Percentiles rank a stretch among this genome's conserved stretches.
Evolutionary conservation across 164 flowering plant species (phyloP).

Genomic region (Cinnamomum micranthum): DNA sequence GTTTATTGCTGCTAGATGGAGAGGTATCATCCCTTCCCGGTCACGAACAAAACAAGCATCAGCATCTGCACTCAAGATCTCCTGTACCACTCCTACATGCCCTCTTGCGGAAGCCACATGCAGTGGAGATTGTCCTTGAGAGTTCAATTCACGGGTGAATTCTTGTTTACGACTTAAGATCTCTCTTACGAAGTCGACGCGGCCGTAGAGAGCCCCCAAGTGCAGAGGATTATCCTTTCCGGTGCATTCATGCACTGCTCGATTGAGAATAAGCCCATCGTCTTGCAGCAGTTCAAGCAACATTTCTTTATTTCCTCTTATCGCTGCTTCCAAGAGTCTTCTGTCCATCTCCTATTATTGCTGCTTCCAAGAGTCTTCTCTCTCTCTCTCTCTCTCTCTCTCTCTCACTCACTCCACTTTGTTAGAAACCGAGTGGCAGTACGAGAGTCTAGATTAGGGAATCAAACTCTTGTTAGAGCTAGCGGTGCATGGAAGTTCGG

Average conservation of each 20-base stretch:
- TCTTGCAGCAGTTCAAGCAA: constrained; percentile 20
- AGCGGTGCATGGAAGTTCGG: too few species aligned
- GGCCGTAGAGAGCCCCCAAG: background rate
- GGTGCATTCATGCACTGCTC: background rate
- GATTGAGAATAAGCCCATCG: constrained; percentile 20
- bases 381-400: too few species aligned
- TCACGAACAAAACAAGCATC: too few species aligned
- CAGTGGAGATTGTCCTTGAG: constrained; percentile 13
- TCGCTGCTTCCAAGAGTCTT: constrained; percentile 25
- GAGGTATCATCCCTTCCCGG: too few species aligned
- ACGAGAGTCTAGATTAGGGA: too few species aligned
- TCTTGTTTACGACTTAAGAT: constrained; percentile 4
- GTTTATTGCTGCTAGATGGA: too few species aligned
- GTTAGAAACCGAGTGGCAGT: too few species aligned
- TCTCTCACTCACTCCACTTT: too few species aligned
- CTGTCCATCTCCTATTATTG: constrained; percentile 20
- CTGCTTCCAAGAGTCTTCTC: too few species aligned
- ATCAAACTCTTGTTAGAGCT: too few species aligned
- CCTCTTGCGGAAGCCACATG: constrained; percentile 32
- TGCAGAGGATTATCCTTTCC: constrained; percentile 17
- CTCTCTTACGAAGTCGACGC: background rate
- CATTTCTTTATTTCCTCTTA: constrained; percentile 10
- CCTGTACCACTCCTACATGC: constrained; percentile 1
- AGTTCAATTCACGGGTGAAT: background rate
- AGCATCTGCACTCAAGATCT: too few species aligned